These are phyloP conservation scores for Xylaria sp. DNA, from an alignment of 2,329 filamentous ascomycete species.

Conservation along the genomic window DNA sequence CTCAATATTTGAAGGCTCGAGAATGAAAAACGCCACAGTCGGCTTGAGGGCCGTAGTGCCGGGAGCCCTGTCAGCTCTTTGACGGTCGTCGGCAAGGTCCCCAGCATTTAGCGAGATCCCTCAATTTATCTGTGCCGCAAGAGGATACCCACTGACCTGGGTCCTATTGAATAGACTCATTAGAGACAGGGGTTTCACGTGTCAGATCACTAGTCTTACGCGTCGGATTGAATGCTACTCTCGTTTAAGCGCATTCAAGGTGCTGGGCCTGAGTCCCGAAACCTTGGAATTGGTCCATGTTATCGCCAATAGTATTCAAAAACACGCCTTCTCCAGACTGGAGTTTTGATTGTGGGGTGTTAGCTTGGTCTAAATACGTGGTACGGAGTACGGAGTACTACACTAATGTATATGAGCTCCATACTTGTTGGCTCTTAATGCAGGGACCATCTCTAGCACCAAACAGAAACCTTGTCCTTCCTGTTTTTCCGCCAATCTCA, in stretches of 20 bases:
- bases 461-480: not conserved
- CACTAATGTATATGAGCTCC: not conserved
- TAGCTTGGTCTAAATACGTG: not conserved
- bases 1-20: slow-evolving; percentile 2
- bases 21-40: slow-evolving; percentile 25
- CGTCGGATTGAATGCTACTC: slow-evolving; percentile 6
- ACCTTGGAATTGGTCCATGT: not conserved
- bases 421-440: not conserved
- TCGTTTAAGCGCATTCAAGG: slow-evolving; percentile 1
- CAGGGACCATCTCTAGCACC: not conserved
- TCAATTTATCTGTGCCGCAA: slow-evolving; percentile 18
- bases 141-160: slow-evolving; percentile 10
- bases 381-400: not conserved
- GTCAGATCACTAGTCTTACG: slow-evolving; percentile 17
- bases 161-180: slow-evolving; percentile 15
- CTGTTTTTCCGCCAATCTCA: slow-evolving; percentile 29
- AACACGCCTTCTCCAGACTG: not conserved
- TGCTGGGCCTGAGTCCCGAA: not conserved
- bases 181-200: slow-evolving; percentile 28
- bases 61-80: slow-evolving; percentile 24
- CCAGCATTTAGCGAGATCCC: slow-evolving; percentile 21
- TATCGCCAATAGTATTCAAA: slow-evolving; percentile 3
- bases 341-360: not conserved
- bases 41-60: slow-evolving; percentile 34
- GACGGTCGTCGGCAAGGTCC: slow-evolving; percentile 4